Base-by-base conservation (phyloP, 495 filamentous ascomycete genomes). In the Aspergillus heteromorphus region DNA sequence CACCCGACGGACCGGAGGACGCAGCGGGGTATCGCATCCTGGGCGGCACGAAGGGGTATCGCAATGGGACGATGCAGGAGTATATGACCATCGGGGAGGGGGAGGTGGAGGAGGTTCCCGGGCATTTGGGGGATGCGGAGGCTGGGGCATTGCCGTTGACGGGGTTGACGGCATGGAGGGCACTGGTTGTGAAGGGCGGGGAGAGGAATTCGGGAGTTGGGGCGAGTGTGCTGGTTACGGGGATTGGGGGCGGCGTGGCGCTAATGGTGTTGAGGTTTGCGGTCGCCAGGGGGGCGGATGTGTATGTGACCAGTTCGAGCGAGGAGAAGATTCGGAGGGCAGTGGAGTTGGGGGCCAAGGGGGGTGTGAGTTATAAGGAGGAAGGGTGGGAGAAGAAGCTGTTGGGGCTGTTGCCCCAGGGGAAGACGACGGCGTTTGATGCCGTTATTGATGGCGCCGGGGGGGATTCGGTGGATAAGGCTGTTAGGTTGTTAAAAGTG, bases 131-230 rank as follows among this genome's bases (percentile, higher is more conserved):
- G 0, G 69, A 85, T 51, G 76, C 75, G 0, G 89, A 95, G 70
- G 89, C 86, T 0, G 92, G 91, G 0, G 89, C 88, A 13, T 59
- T 97, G 27, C 91, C 91, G 1, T 67, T 96, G 29, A 86, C 86
- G 0, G 92, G 90, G 0, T 63, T 95, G 58, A 97, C 92, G n/a
- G 92, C 76, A 10, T 97, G 88, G 87, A 74, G 92, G 30, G 91
- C 92, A 0, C 70, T 91, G 49, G 79, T 91, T 18, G 86, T 76
- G 1, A 97, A 92, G 64, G 79, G 76, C 31, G 80, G 74, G 0
- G 75, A 76, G 54, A 64, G 47, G 51, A 81, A 83, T 57, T 80
- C 85, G 0, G 57, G 71, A 16, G 55, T 68, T 7, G 88, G 86
- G 4, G 71, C 79, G 48, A 88, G 88, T 54, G 65, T 92, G 2